Percentiles rank a stretch among this genome's conserved stretches.
phyloP scores from a whole-genome alignment of 805 yeast species.

The Candida loeiensis region DNA sequence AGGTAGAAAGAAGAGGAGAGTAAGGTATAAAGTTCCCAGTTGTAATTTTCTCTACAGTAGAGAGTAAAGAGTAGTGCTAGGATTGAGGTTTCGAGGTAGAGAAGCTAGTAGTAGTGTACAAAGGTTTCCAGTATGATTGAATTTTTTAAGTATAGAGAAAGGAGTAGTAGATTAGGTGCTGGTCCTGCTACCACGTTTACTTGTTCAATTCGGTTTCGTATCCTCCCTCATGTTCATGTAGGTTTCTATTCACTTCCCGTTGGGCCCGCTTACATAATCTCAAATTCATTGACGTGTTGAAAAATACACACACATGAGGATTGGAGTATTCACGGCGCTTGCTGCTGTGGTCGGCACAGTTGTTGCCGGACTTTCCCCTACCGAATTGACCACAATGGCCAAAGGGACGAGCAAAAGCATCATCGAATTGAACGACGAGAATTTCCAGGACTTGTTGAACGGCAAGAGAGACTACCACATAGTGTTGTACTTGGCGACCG shows the following conservation, averaged over 20 bases:
- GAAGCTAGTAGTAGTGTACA: background rate
- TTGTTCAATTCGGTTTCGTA: no score
- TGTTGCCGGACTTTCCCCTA: slow-evolving; percentile 22
- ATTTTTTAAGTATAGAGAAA: no score
- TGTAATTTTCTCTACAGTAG: no score
- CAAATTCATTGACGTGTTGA: slow-evolving; percentile 9
- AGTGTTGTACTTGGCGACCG: slow-evolving; percentile 70
- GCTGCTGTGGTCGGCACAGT: slow-evolving; percentile 15
- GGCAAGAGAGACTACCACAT: slow-evolving; percentile 70
- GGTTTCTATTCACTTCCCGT: background rate
- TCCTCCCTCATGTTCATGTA: no score
- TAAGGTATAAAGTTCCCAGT: no score
- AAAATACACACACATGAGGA: slow-evolving; percentile 8
- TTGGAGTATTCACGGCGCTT: slow-evolving; percentile 9
- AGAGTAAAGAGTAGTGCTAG: background rate
- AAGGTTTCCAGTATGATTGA: no score
- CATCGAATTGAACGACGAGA: slow-evolving; percentile 45
- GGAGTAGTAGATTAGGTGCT: no score
- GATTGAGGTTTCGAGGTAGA: background rate
- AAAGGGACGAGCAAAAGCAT: slow-evolving; percentile 18
- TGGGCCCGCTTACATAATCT: background rate
- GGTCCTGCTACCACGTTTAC: no score
- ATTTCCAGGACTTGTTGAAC: slow-evolving; percentile 51
- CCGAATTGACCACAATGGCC: slow-evolving; percentile 20
- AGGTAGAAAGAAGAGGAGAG: background rate